Conservation (phyloP, 1,139 yeast genomes). For the Nakaseomyces delphensis region DNA sequence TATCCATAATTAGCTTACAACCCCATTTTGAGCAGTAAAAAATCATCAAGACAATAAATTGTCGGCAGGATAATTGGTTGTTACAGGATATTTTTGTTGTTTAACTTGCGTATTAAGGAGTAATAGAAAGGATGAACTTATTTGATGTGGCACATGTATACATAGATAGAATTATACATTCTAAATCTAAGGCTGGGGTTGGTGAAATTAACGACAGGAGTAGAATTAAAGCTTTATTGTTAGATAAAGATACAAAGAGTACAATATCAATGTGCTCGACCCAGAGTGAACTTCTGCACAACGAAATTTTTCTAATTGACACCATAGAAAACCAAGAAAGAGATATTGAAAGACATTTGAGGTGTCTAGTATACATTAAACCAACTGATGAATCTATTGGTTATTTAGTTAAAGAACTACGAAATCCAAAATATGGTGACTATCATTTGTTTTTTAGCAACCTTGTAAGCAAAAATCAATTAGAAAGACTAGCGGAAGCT, state of each 20-base stretch:
- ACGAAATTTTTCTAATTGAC: conserved; percentile 77
- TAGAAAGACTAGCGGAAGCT: conserved; percentile 82
- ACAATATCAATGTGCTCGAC: conserved; percentile 80
- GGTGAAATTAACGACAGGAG: conserved; percentile 30
- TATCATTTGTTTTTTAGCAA: conserved; percentile 76
- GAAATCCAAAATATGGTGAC: conserved; percentile 66
- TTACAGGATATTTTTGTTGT: too few relatives aligned
- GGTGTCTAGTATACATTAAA: conserved; percentile 70
- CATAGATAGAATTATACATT: conserved; percentile 39
- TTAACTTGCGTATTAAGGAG: too few relatives aligned
- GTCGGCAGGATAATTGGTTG: too few relatives aligned
- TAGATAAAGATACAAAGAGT: conserved; percentile 74
- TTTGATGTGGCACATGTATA: conserved; percentile 44
- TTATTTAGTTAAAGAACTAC: conserved; percentile 53
- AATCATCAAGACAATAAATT: too few relatives aligned
- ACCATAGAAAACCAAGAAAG: conserved; percentile 53
- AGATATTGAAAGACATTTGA: conserved; percentile 73
- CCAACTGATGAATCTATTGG: conserved; percentile 64
- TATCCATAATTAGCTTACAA: too few relatives aligned
- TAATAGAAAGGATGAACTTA: conserved; percentile 42
- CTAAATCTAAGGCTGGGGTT: conserved; percentile 17
- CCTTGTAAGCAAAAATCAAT: conserved; percentile 58
- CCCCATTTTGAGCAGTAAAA: too few relatives aligned
- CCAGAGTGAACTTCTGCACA: conserved; percentile 72
- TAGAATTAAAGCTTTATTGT: conserved; percentile 62